Evolutionary conservation across 177 flowering plant species (phyloP), one percentile per base, ranked within the genome.

Genomic region (Vitis hybrid): DNA sequence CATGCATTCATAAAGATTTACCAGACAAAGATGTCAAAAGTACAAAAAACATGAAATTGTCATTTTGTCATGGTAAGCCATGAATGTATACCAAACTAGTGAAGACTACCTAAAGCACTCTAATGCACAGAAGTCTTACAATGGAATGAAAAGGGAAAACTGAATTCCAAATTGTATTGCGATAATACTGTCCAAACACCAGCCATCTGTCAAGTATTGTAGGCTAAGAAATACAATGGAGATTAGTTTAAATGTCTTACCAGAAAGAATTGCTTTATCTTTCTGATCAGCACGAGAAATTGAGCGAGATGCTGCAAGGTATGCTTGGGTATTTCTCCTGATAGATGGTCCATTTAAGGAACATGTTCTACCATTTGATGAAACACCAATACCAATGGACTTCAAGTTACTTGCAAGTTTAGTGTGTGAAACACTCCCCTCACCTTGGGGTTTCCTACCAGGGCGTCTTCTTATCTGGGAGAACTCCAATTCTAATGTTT

Each of bases 401-500:
- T 21, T 60, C 21, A 54, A 13, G 65, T 59, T 26, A 50, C 51
- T 56, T 23, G 72, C 65, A 65, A 23, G 40, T 17, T 54, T 75
- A 21, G 55, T 13, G 45, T 23, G 32, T 64, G 79, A 58, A 52
- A 57, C 65, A 51, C 62, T 60, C 26, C 60, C 52, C 59, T 71
- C 80, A 54, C 64, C 68, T 15, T 63, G 70, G 52, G 73, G 52
- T 68, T 56, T 70, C 34, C 72, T 78, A 26, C 78, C 71, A 45
- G 74, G 64, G 66, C 77, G 78, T 65, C 75, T 62, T 68, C 73
- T 85, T 34, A 50, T 60, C 2, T 56, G 52, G 23, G 70, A 30
- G 45, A 67, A 73, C 64, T 74, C 76, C 19, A 17, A 26, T 45
- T 74, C 83, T 34, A 82, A 77, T 19, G 77, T 81, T 14, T 71